phyloP scores from a whole-genome alignment of 2,329 filamentous ascomycete species.

The Colletotrichum liaoningense region DNA sequence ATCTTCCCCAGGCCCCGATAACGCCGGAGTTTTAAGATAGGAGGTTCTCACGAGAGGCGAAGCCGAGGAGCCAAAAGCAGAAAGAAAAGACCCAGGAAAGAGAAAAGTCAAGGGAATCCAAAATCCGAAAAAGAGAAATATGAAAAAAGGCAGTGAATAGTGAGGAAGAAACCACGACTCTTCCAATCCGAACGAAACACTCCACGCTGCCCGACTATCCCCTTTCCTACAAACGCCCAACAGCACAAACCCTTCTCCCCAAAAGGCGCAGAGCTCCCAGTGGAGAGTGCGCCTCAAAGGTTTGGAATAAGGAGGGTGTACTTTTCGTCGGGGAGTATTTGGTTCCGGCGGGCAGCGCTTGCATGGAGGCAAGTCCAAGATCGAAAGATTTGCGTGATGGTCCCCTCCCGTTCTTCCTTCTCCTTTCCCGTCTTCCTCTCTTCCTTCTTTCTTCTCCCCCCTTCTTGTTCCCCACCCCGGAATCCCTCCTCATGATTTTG shows the following conservation, averaged over 20 bases:
- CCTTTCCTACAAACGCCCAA: conserved; percentile 7
- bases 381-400: not conserved
- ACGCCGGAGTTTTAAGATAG: conserved; percentile 3
- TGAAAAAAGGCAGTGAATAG: not conserved
- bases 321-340: not conserved
- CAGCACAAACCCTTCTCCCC: not conserved
- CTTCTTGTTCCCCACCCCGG: not conserved
- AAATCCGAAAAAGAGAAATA: too few relatives aligned
- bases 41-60: conserved; percentile 13
- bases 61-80: conserved; percentile 32
- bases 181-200: not conserved
- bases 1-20: conserved; percentile 28
- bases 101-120: not conserved
- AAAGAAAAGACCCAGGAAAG: too few relatives aligned
- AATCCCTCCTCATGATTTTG: not conserved
- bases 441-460: not conserved
- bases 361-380: conserved; percentile 30
- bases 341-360: not conserved
- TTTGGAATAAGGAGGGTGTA: not conserved
- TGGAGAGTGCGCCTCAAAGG: not conserved
- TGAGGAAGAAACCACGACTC: not conserved
- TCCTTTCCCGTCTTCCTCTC: too few relatives aligned
- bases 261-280: conserved; percentile 18
- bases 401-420: not conserved
- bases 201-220: not conserved